These are phyloP conservation scores for Phialophora expanda DNA, from an alignment of 2,329 filamentous ascomycete species.

Conservation along the genomic window DNA sequence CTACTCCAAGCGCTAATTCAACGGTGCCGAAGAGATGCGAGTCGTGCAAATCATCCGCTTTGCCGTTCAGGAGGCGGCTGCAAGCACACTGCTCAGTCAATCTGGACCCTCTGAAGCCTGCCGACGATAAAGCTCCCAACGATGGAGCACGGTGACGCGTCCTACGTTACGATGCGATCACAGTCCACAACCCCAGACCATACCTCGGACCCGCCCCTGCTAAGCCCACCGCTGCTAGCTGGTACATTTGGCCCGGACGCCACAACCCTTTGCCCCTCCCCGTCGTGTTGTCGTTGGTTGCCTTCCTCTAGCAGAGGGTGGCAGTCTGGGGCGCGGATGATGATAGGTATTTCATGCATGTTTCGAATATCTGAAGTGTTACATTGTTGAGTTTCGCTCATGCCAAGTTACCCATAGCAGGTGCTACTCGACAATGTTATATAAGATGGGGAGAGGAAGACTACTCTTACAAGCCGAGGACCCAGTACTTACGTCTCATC, in stretches of 20 bases:
- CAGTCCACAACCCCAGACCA: neutral
- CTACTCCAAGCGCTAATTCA: neutral
- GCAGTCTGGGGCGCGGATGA: slow-evolving; percentile 27
- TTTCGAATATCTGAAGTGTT: slow-evolving; percentile 18
- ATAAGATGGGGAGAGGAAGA: neutral
- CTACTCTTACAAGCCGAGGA: neutral
- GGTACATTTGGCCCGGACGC: neutral
- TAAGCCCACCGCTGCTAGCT: neutral
- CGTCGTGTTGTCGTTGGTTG: slow-evolving; percentile 4
- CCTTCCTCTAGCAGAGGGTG: slow-evolving; percentile 18
- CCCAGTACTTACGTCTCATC: neutral
- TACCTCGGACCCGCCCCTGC: neutral
- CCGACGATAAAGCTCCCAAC: neutral
- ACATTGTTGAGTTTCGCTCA: slow-evolving; percentile 4
- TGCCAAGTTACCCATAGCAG: neutral
- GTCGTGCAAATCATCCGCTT: neutral
- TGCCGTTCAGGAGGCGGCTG: neutral
- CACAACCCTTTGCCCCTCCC: neutral
- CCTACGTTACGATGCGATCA: neutral
- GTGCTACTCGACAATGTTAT: slow-evolving; percentile 16
- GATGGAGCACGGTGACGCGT: neutral
- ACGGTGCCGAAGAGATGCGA: neutral
- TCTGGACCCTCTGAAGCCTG: neutral
- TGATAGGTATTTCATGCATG: slow-evolving; percentile 31
- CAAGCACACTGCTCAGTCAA: neutral